A percentile compares a stretch with the other conserved stretches of the same genome.
Evolutionary conservation across 345 rosid genomes (phyloP).

Genomic region (Sisymbrium altissimum): DNA sequence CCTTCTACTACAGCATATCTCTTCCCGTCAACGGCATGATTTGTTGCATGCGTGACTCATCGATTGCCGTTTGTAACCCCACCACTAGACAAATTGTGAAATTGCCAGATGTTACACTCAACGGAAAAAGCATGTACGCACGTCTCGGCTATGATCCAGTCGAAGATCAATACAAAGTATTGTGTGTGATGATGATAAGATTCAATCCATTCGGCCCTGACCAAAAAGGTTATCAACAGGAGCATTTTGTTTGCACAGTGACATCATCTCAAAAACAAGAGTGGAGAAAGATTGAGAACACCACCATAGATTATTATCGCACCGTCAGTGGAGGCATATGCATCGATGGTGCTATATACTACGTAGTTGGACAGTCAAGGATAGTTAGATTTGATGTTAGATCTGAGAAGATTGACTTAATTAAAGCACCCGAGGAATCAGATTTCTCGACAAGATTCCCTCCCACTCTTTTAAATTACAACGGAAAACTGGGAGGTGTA

Average conservation of each 20-base stretch:
- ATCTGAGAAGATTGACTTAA: background rate
- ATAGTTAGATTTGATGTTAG: background rate
- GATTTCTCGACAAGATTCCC: too few species aligned
- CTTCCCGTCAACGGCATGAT: too few species aligned
- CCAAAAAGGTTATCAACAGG: too few species aligned
- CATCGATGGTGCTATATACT: background rate
- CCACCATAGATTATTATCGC: too few species aligned
- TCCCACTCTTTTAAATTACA: too few species aligned
- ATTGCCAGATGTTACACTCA: background rate
- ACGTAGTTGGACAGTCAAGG: background rate
- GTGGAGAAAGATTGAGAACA: too few species aligned
- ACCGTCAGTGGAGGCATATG: background rate
- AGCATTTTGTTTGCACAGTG: too few species aligned
- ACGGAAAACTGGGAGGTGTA: too few species aligned
- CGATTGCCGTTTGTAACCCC: background rate
- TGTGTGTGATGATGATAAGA: background rate
- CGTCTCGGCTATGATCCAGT: constrained; percentile 5
- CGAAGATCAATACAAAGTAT: background rate
- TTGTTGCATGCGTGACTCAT: too few species aligned
- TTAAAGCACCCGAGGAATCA: background rate
- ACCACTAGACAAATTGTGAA: background rate
- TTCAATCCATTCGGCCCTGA: background rate
- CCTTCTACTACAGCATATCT: too few species aligned
- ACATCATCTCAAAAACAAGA: too few species aligned
- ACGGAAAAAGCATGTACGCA: background rate